phyloP scores from a whole-genome alignment of 768 basidiomycete genomes.

The Calocera cornea region DNA sequence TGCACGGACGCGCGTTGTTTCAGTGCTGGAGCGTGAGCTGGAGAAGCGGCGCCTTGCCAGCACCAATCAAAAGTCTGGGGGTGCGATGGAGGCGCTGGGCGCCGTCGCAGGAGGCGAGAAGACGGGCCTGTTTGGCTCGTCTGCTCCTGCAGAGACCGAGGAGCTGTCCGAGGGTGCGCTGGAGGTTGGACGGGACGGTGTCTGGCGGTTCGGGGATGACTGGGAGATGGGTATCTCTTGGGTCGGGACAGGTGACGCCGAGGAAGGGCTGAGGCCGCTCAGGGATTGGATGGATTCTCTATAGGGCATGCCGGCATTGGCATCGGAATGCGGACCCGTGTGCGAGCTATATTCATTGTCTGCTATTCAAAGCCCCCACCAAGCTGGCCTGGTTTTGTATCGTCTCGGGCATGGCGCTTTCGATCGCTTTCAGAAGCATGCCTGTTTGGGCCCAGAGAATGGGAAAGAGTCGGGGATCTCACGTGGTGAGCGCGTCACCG shows the following conservation, averaged over 20 bases:
- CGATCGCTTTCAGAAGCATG: no score
- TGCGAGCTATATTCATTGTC: no score
- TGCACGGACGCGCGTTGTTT: conserved; percentile 43
- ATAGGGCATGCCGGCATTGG: neutral
- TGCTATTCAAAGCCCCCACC: no score
- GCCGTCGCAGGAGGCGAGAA: neutral
- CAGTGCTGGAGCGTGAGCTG: conserved; percentile 70
- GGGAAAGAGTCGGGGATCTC: no score
- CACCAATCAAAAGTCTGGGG: neutral
- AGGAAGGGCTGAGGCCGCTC: neutral
- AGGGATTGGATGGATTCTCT: neutral
- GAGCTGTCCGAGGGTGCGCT: neutral
- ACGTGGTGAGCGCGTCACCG: no score
- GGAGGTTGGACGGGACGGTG: neutral
- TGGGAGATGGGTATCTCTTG: neutral
- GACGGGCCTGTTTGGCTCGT: neutral
- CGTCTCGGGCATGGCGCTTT: no score
- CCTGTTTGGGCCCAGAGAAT: no score
- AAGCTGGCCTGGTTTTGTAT: no score
- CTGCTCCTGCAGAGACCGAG: neutral
- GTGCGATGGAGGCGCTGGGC: neutral
- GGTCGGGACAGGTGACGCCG: neutral
- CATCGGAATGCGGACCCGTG: neutral
- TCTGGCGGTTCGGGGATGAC: neutral
- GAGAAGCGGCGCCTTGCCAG: conserved; percentile 45